phyloP scores from a whole-genome alignment of 495 filamentous ascomycete genomes.

The Aspergillus nanangensis region DNA sequence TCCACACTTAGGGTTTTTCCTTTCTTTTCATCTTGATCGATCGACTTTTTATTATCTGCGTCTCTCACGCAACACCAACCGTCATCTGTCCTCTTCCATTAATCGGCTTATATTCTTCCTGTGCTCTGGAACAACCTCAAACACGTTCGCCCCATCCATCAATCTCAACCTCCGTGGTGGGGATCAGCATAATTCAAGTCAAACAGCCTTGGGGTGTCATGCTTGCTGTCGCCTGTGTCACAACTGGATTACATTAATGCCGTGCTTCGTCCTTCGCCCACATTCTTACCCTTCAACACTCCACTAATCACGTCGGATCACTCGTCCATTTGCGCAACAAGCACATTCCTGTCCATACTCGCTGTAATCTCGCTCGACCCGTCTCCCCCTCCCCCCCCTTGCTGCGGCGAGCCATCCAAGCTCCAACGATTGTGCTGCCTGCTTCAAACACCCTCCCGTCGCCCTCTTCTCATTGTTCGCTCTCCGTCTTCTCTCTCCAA shows the following conservation, averaged over 20 bases:
- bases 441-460: constrained; percentile 13
- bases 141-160: constrained; percentile 5
- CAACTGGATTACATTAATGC: constrained; percentile 40
- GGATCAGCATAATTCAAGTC: neutral
- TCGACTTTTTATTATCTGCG: neutral
- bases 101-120: no score
- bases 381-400: constrained; percentile 30
- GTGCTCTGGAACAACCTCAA: no score
- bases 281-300: constrained; percentile 36
- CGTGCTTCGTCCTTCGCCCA: constrained; percentile 37
- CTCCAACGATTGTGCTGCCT: constrained; percentile 23
- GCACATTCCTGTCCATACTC: constrained; percentile 36
- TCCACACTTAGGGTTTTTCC: constrained; percentile 4
- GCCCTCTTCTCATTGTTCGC: constrained; percentile 7
- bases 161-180: constrained; percentile 16
- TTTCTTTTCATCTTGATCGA: constrained; percentile 15
- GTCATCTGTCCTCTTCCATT: no score
- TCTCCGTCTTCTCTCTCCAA: constrained; percentile 26
- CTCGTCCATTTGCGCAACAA: constrained; percentile 30
- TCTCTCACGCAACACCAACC: no score
- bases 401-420: constrained; percentile 33
- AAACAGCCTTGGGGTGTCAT: constrained; percentile 27
- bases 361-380: constrained; percentile 22
- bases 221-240: constrained; percentile 40
- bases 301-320: constrained; percentile 33